Evolutionary conservation across 106 monocot species (phyloP).

Genomic region (Gastrodia elata): DNA sequence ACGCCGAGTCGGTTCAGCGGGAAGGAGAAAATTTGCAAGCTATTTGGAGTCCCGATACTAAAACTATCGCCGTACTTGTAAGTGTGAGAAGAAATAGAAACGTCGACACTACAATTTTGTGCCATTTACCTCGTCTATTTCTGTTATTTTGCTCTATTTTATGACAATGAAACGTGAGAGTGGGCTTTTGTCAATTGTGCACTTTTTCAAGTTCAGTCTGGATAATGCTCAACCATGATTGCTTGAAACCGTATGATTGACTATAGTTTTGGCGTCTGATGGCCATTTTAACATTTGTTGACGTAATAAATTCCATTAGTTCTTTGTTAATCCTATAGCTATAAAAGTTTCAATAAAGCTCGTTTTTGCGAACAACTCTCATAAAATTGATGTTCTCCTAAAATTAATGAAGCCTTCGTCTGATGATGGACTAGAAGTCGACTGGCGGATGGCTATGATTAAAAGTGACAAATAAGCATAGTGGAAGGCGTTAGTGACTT

Average conservation of each 20-base stretch:
- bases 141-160: neutral
- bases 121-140: neutral
- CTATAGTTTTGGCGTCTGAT: neutral
- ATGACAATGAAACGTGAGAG: neutral
- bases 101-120: neutral
- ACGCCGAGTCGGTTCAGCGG: slow-evolving; percentile 33
- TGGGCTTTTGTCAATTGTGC: neutral
- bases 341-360: no score
- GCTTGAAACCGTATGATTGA: neutral
- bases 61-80: slow-evolving; percentile 66
- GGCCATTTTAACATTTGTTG: neutral
- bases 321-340: no score
- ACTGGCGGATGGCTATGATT: no score
- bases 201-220: neutral
- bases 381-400: no score
- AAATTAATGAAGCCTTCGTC: no score
- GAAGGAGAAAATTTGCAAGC: slow-evolving; percentile 80
- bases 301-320: no score
- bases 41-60: slow-evolving; percentile 86
- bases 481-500: no score
- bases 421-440: no score
- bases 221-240: neutral
- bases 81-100: slow-evolving; percentile 13
- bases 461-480: no score
- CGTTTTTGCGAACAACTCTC: no score